Percentiles rank a stretch among this genome's conserved stretches.
phyloP scores from a whole-genome alignment of 2,329 filamentous ascomycete species.

The Cladosporium oxysporum region DNA sequence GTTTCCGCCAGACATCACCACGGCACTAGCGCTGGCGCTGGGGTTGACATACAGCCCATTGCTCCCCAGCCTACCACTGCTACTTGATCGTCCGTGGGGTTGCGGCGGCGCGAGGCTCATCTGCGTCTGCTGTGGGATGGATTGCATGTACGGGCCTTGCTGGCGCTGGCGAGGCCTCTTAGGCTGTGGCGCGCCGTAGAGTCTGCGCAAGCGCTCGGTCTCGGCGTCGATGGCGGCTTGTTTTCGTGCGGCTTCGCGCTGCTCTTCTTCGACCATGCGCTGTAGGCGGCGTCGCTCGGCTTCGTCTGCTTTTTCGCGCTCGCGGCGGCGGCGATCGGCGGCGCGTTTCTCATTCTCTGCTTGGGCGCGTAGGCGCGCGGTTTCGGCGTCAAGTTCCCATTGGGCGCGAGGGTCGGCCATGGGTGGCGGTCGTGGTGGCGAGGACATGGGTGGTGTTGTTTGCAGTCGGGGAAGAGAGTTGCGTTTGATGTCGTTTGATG shows the following conservation, averaged over 20 bases:
- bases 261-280: conserved; percentile 56
- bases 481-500: conserved; percentile 26
- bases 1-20: conserved; percentile 38
- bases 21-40: conserved; percentile 30
- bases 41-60: conserved; percentile 36
- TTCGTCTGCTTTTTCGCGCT: conserved; percentile 62
- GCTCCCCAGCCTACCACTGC: conserved; percentile 21
- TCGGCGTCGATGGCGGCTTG: conserved; percentile 66
- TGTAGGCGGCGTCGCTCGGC: conserved; percentile 58
- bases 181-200: conserved; percentile 58
- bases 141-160: conserved; percentile 26
- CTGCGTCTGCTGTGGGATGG: conserved; percentile 28
- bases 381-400: conserved; percentile 56
- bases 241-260: conserved; percentile 54
- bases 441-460: conserved; percentile 27
- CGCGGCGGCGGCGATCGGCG: conserved; percentile 52
- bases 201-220: conserved; percentile 68
- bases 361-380: conserved; percentile 47
- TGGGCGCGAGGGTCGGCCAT: conserved; percentile 54
- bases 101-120: conserved; percentile 23
- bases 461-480: conserved; percentile 32
- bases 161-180: conserved; percentile 12
- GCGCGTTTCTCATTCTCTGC: conserved; percentile 49
- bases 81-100: conserved; percentile 10
- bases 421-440: conserved; percentile 34